Conservation (phyloP, 345 rosid genomes). For the Ricinus communis region DNA sequence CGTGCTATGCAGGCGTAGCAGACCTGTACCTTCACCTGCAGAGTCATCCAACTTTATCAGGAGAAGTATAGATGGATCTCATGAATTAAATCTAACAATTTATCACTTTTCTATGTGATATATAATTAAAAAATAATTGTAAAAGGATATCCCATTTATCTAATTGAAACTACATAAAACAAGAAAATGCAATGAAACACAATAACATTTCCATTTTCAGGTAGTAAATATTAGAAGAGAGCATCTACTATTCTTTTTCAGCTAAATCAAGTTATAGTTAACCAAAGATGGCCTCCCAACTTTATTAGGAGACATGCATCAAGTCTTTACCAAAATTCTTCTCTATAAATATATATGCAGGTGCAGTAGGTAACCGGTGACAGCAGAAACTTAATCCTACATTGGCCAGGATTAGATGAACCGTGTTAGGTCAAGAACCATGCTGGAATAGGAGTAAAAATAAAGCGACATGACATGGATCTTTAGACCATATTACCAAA, state of each 20-base stretch:
- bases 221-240: not conserved
- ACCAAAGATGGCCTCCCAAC: not conserved
- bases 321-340: not conserved
- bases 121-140: not conserved
- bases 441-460: not conserved
- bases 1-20: conserved; percentile 97
- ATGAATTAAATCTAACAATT: not conserved
- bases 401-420: not conserved
- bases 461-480: not conserved
- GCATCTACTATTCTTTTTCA: not conserved
- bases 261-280: not conserved
- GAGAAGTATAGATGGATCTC: conserved; percentile 11
- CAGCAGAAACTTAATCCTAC: not conserved
- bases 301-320: conserved; percentile 5
- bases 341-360: not conserved
- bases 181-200: not conserved
- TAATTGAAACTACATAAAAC: not conserved
- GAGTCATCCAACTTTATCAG: conserved; percentile 21
- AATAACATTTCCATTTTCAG: not conserved
- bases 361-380: not conserved
- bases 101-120: not conserved
- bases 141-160: not conserved
- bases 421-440: not conserved
- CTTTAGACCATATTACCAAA: not conserved
- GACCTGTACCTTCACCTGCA: conserved; percentile 97